These are phyloP conservation scores for Podospora pseudopauciseta DNA, from an alignment of 495 filamentous ascomycete species.

Conservation along the genomic window DNA sequence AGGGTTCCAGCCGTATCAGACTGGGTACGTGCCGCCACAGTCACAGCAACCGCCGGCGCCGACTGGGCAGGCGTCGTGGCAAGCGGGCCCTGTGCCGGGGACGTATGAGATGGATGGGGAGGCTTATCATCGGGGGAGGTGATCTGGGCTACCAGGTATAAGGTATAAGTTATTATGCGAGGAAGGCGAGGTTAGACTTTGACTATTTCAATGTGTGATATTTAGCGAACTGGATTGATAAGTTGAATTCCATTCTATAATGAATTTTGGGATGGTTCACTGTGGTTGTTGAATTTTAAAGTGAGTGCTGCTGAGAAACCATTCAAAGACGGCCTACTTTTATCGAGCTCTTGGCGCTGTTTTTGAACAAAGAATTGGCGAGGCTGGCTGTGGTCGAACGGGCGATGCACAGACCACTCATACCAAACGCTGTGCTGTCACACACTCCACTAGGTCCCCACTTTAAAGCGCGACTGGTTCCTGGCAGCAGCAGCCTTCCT, in stretches of 20 bases:
- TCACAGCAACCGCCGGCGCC: conserved; percentile 17
- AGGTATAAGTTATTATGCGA: background rate
- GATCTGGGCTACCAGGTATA: background rate
- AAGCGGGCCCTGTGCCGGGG: conserved; percentile 36
- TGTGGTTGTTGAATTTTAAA: background rate
- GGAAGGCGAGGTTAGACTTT: background rate
- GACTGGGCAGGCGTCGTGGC: conserved; percentile 35
- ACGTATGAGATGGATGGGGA: conserved; percentile 41
- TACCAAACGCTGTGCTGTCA: background rate
- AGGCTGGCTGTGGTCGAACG: background rate
- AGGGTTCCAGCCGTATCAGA: conserved; percentile 1
- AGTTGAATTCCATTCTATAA: background rate
- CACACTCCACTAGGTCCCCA: background rate
- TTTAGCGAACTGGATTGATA: background rate
- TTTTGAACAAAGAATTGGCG: background rate
- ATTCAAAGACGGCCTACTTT: background rate
- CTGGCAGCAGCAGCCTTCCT: conserved; percentile 9
- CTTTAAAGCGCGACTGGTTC: conserved; percentile 4
- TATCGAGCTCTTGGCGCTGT: background rate
- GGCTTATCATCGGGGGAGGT: conserved; percentile 6
- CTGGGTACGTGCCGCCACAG: conserved; percentile 6
- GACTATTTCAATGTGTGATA: background rate
- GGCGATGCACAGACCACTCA: background rate
- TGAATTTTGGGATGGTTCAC: background rate
- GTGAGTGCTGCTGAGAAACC: too few species aligned